Base-by-base conservation (phyloP, 2,329 filamentous ascomycete species). In the Xylariaceae sp. region DNA sequence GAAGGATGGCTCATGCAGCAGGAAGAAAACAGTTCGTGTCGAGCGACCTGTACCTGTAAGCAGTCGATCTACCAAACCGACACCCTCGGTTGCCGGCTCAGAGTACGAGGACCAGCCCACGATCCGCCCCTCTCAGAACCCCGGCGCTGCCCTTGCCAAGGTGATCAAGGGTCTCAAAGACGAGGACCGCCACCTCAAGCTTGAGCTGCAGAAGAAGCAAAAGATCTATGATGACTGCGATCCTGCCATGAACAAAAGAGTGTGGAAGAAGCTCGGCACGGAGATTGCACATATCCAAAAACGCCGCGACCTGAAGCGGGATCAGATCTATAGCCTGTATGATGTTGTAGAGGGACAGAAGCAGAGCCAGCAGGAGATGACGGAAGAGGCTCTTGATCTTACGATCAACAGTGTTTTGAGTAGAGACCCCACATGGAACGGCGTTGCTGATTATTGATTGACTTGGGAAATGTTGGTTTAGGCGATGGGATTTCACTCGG, bases 291-390 rank as follows among this genome's bases (percentile, higher is more conserved):
- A 68, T 17, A 57, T 89, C 16, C 67, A 85, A 32, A 73, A 73
- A 46, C 73, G 77, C 39, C 77, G 89, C 18, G 84, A 89, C 55
- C 73, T 76, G 55, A 89, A 90, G 64, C 80, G 81, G 19, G 83
- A 87, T 47, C 85, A 90, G 62, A 82, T 95, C 32, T 94, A 95
- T 64, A 77, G 79, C 32, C 71, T 95, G 12, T 87, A 90, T 53
- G 89, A 95, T 60, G 87, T 93, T 1, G 71, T 93, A 1, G 87
- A 91, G 63, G 87, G 84, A 4, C 86, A 90, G 60, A 87, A 85
- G 66, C 71, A 72, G 26, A 73, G 74, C 3, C 80, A 80, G 0
- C 76, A 79, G 55, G 71, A 75, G 49, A 82, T 85, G 73, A 76
- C 69, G 1, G 73, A 78, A 50, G 74, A 79, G 16, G 75, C 81